Conservation (phyloP, 1,284 basidiomycete genomes). For the Naganishia albida region DNA sequence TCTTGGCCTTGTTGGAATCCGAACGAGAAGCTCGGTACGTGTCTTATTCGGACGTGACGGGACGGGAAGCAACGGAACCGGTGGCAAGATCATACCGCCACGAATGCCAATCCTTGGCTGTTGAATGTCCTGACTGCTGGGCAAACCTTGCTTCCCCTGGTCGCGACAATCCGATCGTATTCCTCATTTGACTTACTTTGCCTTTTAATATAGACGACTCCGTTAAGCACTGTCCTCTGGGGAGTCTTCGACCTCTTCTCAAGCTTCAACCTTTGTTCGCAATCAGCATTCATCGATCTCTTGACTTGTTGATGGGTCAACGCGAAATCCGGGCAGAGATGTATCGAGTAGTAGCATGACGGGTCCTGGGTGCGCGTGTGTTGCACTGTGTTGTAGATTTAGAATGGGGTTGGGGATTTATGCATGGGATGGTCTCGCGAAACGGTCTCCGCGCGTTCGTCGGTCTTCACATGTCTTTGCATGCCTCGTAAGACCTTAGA, state of each 20-base stretch:
- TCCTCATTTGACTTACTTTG: not conserved
- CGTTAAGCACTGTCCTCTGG: conserved; percentile 19
- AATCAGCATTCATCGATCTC: not conserved
- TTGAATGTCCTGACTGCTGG: too few species aligned
- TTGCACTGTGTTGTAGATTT: conserved; percentile 17
- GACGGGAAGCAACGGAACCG: too few species aligned
- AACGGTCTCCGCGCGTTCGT: not conserved
- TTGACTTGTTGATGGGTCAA: not conserved
- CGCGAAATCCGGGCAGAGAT: conserved; percentile 4
- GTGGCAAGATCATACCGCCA: too few species aligned
- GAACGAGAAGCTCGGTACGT: conserved; percentile 99
- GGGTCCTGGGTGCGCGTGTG: not conserved
- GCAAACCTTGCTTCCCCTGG: not conserved
- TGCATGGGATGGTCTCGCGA: conserved; percentile 23
- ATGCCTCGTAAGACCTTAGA: too few species aligned
- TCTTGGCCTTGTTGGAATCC: conserved; percentile 94
- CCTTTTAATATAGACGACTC: conserved; percentile 9
- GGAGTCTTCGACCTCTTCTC: conserved; percentile 1
- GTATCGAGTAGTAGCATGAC: conserved; percentile 3
- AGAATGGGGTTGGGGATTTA: conserved; percentile 10
- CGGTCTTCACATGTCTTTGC: not conserved
- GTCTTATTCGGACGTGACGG: not conserved
- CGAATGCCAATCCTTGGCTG: too few species aligned
- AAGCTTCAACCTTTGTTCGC: conserved; percentile 3
- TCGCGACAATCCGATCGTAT: not conserved